These are phyloP conservation scores for Yamadazyma taylorii DNA, from an alignment of 1,139 yeast genomes.

Conservation along the genomic window DNA sequence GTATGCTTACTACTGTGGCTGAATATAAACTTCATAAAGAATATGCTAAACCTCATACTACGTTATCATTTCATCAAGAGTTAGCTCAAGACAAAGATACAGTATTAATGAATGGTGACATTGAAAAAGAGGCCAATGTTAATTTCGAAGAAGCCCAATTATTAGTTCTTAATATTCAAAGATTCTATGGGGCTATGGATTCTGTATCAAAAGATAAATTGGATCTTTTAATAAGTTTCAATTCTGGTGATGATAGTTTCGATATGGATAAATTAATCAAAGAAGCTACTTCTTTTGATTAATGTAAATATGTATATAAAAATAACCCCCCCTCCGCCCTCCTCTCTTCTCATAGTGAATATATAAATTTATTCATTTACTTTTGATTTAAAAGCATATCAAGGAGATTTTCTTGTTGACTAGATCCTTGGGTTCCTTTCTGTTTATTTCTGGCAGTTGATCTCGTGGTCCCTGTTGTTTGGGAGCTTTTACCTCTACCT, in stretches of 20 bases:
- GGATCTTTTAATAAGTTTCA: slow-evolving; percentile 63
- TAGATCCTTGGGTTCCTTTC: neutral
- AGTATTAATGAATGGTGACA: slow-evolving; percentile 84
- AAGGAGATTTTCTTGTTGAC: slow-evolving; percentile 7
- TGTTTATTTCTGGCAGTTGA: neutral
- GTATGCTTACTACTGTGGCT: slow-evolving; percentile 87
- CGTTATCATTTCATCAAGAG: slow-evolving; percentile 85
- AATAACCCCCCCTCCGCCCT: too few species aligned
- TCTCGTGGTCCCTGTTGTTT: slow-evolving; percentile 2
- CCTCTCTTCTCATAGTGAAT: too few species aligned
- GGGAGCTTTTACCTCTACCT: slow-evolving; percentile 4
- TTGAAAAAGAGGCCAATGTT: slow-evolving; percentile 69
- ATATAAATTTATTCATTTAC: neutral
- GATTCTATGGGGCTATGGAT: slow-evolving; percentile 79
- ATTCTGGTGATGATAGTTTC: slow-evolving; percentile 64
- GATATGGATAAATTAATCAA: slow-evolving; percentile 63
- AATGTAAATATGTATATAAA: slow-evolving; percentile 11
- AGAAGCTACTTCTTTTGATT: slow-evolving; percentile 72
- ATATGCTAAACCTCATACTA: slow-evolving; percentile 93
- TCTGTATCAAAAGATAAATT: slow-evolving; percentile 49
- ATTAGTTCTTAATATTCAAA: slow-evolving; percentile 74
- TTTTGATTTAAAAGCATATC: slow-evolving; percentile 9
- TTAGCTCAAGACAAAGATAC: slow-evolving; percentile 59
- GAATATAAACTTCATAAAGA: slow-evolving; percentile 91
- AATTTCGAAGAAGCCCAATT: slow-evolving; percentile 75